phyloP scores from a whole-genome alignment of 768 basidiomycete species.

The Leccinum broughii region DNA sequence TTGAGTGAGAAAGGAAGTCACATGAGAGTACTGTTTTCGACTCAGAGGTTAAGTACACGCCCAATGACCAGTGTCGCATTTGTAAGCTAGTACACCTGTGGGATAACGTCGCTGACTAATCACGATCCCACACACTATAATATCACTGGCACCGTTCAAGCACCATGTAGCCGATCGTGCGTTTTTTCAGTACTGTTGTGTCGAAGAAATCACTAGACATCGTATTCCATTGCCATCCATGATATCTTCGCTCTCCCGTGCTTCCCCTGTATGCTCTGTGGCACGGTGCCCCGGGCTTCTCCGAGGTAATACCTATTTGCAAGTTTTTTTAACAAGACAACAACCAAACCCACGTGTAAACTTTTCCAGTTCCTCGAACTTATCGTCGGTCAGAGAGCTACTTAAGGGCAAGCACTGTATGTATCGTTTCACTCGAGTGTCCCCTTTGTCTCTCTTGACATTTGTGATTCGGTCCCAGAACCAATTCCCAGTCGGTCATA shows the following conservation, averaged over 20 bases:
- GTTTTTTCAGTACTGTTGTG: neutral
- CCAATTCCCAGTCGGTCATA: neutral
- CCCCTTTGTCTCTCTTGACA: neutral
- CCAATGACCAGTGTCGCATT: neutral
- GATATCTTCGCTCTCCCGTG: neutral
- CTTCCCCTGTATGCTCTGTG: neutral
- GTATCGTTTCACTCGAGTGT: neutral
- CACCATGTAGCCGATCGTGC: neutral
- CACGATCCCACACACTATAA: neutral
- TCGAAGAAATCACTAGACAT: neutral
- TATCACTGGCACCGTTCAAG: neutral
- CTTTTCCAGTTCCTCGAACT: neutral
- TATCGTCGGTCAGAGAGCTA: neutral
- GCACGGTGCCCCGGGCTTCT: neutral
- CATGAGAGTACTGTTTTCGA: neutral
- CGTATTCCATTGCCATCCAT: neutral
- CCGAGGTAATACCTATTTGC: neutral
- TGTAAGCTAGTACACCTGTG: neutral
- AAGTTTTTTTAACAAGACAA: neutral
- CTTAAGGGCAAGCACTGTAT: neutral
- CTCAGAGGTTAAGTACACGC: too few species aligned
- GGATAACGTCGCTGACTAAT: neutral
- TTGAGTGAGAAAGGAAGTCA: neutral
- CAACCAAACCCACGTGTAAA: neutral
- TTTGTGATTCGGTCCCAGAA: neutral